phyloP scores from a whole-genome alignment of 768 basidiomycete species.

The Pleurotus tuoliensis region DNA sequence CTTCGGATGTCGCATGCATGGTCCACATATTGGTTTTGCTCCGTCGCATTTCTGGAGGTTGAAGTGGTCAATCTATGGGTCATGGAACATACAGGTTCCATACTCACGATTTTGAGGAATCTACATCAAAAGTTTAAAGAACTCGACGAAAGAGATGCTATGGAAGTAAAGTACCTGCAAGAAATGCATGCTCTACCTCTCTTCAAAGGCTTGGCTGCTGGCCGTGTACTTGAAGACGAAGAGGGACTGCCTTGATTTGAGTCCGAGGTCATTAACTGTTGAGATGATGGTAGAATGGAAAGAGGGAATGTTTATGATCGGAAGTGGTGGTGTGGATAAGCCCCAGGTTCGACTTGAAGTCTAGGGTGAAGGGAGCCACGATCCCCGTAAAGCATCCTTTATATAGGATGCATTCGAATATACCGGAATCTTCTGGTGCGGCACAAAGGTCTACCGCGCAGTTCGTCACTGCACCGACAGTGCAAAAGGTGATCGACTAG shows the following conservation, averaged over 20 bases:
- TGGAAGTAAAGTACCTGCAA: slow-evolving; percentile 34
- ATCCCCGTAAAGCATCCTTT: slow-evolving; percentile 4
- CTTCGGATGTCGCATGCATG: slow-evolving; percentile 55
- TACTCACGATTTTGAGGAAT: slow-evolving; percentile 47
- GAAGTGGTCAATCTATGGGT: background rate
- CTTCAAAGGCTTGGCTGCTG: slow-evolving; percentile 40
- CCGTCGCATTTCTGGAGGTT: slow-evolving; percentile 59
- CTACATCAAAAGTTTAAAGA: slow-evolving; percentile 21
- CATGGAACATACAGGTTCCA: background rate
- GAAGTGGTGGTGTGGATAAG: background rate
- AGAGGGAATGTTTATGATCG: background rate
- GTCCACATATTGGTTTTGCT: slow-evolving; percentile 57
- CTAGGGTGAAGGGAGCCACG: background rate
- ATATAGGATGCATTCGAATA: slow-evolving; percentile 3
- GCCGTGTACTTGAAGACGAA: slow-evolving; percentile 1
- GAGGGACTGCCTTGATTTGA: slow-evolving; percentile 4
- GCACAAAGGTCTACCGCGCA: slow-evolving; percentile 2
- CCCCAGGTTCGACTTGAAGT: background rate
- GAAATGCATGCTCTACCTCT: slow-evolving; percentile 54
- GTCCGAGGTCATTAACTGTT: slow-evolving; percentile 2
- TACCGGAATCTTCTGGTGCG: slow-evolving; percentile 2
- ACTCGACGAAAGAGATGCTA: background rate
- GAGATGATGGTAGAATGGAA: background rate
- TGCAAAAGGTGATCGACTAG: no score
- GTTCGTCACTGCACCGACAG: no score